These are phyloP conservation scores for Cordyceps fumosorosea DNA, from an alignment of 2,329 filamentous ascomycete species.

Conservation along the genomic window DNA sequence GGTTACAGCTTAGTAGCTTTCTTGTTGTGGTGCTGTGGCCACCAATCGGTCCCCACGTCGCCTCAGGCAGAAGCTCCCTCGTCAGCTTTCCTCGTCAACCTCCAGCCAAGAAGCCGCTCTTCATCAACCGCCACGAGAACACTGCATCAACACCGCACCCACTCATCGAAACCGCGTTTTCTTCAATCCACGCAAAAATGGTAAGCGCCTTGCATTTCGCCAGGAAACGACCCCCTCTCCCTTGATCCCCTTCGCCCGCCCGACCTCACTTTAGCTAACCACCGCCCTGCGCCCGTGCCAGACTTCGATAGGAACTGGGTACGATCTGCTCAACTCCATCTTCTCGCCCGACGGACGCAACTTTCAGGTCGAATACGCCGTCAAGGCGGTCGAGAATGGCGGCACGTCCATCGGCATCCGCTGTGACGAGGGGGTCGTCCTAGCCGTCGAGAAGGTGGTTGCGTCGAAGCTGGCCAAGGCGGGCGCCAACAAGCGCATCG, in stretches of 20 bases:
- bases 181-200: slow-evolving; percentile 2
- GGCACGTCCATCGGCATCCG: slow-evolving; percentile 93
- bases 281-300: slow-evolving; percentile 30
- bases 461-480: slow-evolving; percentile 92
- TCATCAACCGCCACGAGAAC: neutral
- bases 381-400: slow-evolving; percentile 97
- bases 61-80: slow-evolving; percentile 13
- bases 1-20: too few relatives aligned
- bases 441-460: slow-evolving; percentile 95
- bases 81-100: slow-evolving; percentile 10
- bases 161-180: neutral
- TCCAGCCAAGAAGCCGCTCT: slow-evolving; percentile 4
- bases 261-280: neutral
- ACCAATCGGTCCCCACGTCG: slow-evolving; percentile 8
- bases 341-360: slow-evolving; percentile 98
- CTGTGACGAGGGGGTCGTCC: slow-evolving; percentile 93
- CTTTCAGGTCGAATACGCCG: slow-evolving; percentile 98
- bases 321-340: slow-evolving; percentile 98
- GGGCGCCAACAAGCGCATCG: slow-evolving; percentile 94
- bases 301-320: slow-evolving; percentile 99
- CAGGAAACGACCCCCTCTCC: neutral
- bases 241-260: neutral
- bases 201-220: neutral
- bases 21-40: neutral
- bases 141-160: slow-evolving; percentile 7